Base-by-base conservation (phyloP, 345 rosid genomes). In the Mercurialis annua region DNA sequence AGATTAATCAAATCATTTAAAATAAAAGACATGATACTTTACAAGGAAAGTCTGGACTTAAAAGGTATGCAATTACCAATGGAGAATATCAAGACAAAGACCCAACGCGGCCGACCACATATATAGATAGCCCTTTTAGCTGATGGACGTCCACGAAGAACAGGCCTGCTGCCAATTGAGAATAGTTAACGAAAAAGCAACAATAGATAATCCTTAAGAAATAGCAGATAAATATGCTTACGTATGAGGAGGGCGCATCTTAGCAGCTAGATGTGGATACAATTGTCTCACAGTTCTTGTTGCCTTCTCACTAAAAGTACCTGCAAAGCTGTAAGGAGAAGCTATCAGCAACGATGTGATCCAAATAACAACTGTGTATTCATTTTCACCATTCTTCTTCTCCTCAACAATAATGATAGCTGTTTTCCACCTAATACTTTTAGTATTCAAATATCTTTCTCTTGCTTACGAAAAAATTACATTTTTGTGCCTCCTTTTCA, bases 181-280 rank as follows among this genome's bases (percentile, higher is more conserved):
- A 48, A 18, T 29, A 58, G 64, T 72, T n/a, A 75, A 59, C 58
- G 54, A 66, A 17, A 23, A 49, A 71, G 72, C 64, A 30, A 71
- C 8, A 62, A 11, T 53, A 68, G 48, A 55, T 26, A 15, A 33
- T 47, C 48, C 10, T 47, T 6, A 61, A n/a, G 26, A 40, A 34
- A 3, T 15, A 69, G 73, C 47, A 44, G 27, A 67, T 34, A 65
- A 51, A 33, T 55, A 76, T 24, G 16, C 84, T 74, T 77, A 92
- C 97, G 90, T 85, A 64, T 83, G 87, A 18, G 97, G 87, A 73
- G 97, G 98, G 73, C 98, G 86, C 98, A 91, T 83, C 80, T 91
- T 94, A 26, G 93, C 98, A 46, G 99, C 99, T 77, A 94, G 74
- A 59, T 83, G 98, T 61, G 99, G 99, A 75, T 97, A 94, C 79